Percentiles rank a stretch among this genome's conserved stretches.
phyloP scores from a whole-genome alignment of 139 green algal species.

The Bryopsis sp. region DNA sequence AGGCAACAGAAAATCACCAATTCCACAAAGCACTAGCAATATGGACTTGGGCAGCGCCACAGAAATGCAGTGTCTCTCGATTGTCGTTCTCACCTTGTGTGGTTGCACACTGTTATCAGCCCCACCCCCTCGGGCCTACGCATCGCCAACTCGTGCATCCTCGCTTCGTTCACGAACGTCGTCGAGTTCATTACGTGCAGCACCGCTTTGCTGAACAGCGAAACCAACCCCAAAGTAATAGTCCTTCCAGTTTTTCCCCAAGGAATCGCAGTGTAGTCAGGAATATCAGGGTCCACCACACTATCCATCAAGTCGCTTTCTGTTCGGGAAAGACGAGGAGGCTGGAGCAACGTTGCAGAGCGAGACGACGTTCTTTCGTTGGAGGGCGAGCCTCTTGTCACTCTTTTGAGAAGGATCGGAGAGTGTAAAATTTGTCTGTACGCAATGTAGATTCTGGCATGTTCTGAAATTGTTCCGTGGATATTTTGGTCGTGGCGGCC shows the following conservation, averaged over 20 bases:
- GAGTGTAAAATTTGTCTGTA: too few species aligned
- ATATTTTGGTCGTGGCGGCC: too few species aligned
- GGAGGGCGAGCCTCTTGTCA: too few species aligned
- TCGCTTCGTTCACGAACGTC: slow-evolving; percentile 21
- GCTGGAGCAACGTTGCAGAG: too few species aligned
- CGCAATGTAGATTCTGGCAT: too few species aligned
- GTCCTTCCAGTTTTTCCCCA: slow-evolving; percentile 50
- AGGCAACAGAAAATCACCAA: neutral
- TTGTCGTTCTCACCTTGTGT: slow-evolving; percentile 49
- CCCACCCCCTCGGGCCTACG: slow-evolving; percentile 27
- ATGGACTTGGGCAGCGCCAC: too few species aligned
- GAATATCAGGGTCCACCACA: slow-evolving; percentile 10
- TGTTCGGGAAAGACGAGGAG: too few species aligned
- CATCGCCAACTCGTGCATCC: slow-evolving; percentile 26
- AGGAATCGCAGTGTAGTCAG: slow-evolving; percentile 25
- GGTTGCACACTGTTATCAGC: slow-evolving; percentile 66
- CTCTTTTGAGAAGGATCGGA: too few species aligned
- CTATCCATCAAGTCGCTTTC: too few species aligned
- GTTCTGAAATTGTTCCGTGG: too few species aligned
- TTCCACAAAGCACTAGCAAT: neutral
- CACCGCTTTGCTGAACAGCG: slow-evolving; percentile 38
- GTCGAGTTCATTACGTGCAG: slow-evolving; percentile 45
- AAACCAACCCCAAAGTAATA: slow-evolving; percentile 42
- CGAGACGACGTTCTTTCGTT: too few species aligned
- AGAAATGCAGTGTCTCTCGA: too few species aligned